Percentiles rank a stretch among this genome's conserved stretches.
These are phyloP conservation scores for Hygrocybe punicea DNA, from an alignment of 768 basidiomycete genomes.

Conservation along the genomic window DNA sequence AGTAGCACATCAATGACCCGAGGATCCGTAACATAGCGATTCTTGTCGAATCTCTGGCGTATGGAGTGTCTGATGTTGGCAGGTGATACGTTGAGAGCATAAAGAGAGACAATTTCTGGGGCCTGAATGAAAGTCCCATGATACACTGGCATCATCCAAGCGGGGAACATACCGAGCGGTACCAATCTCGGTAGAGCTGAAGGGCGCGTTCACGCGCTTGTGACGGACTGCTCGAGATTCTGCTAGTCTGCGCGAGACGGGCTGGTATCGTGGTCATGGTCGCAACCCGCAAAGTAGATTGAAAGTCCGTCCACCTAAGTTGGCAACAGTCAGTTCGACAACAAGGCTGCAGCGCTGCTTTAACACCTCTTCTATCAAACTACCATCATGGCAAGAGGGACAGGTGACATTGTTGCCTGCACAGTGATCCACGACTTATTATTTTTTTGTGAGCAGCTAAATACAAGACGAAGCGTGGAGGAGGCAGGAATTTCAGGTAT, in stretches of 20 bases:
- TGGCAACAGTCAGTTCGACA: not conserved
- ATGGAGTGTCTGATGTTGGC: slow-evolving; percentile 76
- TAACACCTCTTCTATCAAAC: slow-evolving; percentile 8
- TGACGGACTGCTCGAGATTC: slow-evolving; percentile 50
- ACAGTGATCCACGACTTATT: not conserved
- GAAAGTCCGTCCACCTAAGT: not conserved
- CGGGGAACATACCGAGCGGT: slow-evolving; percentile 68
- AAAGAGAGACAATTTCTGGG: slow-evolving; percentile 83
- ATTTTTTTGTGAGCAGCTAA: slow-evolving; percentile 54
- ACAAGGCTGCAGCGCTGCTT: not conserved
- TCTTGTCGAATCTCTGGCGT: slow-evolving; percentile 81
- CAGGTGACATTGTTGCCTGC: slow-evolving; percentile 31
- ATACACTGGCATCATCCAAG: not conserved
- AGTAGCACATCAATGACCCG: slow-evolving; percentile 83
- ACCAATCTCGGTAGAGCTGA: slow-evolving; percentile 89
- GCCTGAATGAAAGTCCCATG: slow-evolving; percentile 48
- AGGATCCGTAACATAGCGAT: slow-evolving; percentile 77
- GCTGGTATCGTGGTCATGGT: slow-evolving; percentile 79
- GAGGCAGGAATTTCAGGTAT: slow-evolving; percentile 81
- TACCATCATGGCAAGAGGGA: slow-evolving; percentile 47
- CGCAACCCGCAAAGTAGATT: no score
- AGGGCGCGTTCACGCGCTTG: slow-evolving; percentile 68
- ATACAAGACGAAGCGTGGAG: slow-evolving; percentile 84
- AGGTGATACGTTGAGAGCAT: slow-evolving; percentile 78
- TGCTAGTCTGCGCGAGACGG: slow-evolving; percentile 71